phyloP scores from a whole-genome alignment of 352 stramenopile genomes.

The Globisporangium iwayamae region DNA sequence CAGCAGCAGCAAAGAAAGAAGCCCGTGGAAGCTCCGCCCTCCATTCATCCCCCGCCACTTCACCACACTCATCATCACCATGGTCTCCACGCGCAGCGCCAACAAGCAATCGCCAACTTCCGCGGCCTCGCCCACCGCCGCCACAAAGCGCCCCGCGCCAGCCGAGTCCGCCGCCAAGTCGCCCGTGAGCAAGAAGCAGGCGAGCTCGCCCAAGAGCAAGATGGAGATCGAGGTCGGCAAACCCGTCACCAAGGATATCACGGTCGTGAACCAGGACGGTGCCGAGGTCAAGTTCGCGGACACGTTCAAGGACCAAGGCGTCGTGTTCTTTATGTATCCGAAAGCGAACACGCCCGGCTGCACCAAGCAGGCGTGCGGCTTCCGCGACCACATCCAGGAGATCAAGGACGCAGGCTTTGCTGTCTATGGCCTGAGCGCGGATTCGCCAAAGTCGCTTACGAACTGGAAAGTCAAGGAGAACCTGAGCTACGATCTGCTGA shows the following conservation, averaged over 20 bases:
- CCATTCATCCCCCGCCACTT: background rate
- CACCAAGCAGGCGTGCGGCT: constrained; percentile 86
- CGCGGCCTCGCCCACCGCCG: constrained; percentile 7
- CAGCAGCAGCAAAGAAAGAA: constrained; percentile 9
- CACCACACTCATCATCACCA: constrained; percentile 10
- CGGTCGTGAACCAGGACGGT: constrained; percentile 70
- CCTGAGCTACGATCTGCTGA: constrained; percentile 78
- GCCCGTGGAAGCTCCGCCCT: background rate
- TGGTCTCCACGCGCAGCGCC: constrained; percentile 57
- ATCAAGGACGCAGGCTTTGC: constrained; percentile 78
- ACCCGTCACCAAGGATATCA: constrained; percentile 53
- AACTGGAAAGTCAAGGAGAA: constrained; percentile 82
- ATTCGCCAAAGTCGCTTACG: constrained; percentile 63
- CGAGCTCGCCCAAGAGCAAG: constrained; percentile 21
- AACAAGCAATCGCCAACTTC: constrained; percentile 18
- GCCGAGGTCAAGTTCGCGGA: constrained; percentile 54
- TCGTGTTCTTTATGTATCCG: constrained; percentile 90
- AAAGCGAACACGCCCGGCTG: constrained; percentile 83
- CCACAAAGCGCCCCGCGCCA: constrained; percentile 42
- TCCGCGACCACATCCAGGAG: constrained; percentile 80
- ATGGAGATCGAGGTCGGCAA: constrained; percentile 38
- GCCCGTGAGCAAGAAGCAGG: constrained; percentile 43
- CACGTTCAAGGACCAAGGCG: constrained; percentile 70
- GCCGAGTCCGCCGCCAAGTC: constrained; percentile 24
- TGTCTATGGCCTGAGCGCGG: constrained; percentile 77